Evolutionary conservation across 345 rosid species (phyloP).

Genomic region (Draba incana): DNA sequence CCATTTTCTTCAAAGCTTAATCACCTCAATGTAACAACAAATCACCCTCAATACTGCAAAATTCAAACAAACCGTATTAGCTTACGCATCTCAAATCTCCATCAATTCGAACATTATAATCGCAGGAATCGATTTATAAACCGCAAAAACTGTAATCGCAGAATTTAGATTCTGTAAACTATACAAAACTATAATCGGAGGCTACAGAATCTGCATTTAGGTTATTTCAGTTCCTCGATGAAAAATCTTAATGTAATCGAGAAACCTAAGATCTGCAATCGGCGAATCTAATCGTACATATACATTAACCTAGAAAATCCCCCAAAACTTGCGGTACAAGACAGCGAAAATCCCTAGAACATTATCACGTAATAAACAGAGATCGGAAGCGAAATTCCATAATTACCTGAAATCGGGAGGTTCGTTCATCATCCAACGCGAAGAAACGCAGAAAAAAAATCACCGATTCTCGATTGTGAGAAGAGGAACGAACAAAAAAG

Average conservation of each 20-base stretch:
- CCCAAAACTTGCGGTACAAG: slow-evolving; percentile 38
- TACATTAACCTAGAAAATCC: neutral
- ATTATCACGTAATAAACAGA: neutral
- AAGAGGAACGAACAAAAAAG: slow-evolving; percentile 7
- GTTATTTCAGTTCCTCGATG: too few relatives aligned
- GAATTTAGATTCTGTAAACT: too few relatives aligned
- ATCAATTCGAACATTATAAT: too few relatives aligned
- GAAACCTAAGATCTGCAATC: neutral
- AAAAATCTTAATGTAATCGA: neutral
- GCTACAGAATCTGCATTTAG: too few relatives aligned
- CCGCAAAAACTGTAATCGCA: too few relatives aligned
- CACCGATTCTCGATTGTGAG: neutral
- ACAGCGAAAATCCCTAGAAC: slow-evolving; percentile 13
- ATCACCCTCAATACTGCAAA: too few relatives aligned
- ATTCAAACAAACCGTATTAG: slow-evolving; percentile 19
- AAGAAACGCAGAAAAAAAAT: slow-evolving; percentile 1
- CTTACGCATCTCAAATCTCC: neutral
- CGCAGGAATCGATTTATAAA: neutral
- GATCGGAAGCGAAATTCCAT: slow-evolving; percentile 5
- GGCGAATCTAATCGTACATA: neutral
- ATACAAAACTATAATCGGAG: too few relatives aligned
- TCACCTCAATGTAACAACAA: too few relatives aligned
- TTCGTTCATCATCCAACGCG: slow-evolving; percentile 37
- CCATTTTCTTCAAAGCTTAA: slow-evolving; percentile 46
- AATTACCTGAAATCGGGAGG: slow-evolving; percentile 40